phyloP scores from a whole-genome alignment of 2,329 filamentous ascomycete species.

The Trichoderma sp. region DNA sequence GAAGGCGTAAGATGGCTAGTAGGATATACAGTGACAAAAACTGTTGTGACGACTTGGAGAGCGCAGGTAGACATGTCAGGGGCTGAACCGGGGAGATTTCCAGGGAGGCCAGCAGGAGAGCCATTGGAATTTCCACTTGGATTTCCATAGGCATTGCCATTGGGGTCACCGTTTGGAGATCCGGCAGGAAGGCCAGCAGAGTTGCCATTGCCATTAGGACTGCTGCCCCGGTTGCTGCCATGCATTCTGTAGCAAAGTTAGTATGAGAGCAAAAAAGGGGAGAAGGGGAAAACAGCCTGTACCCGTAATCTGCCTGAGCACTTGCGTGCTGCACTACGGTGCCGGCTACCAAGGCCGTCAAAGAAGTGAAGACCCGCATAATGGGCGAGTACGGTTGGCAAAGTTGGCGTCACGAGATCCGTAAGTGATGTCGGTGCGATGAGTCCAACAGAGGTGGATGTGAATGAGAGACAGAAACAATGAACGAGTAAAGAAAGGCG shows the following conservation, averaged over 20 bases:
- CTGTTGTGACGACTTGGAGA: constrained; percentile 40
- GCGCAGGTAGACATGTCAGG: constrained; percentile 37
- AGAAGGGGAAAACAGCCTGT: constrained; percentile 22
- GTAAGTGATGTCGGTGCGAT: not conserved
- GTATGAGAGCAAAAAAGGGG: not conserved
- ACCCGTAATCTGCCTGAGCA: constrained; percentile 36
- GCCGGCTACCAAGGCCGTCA: constrained; percentile 37
- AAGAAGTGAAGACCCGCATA: constrained; percentile 40
- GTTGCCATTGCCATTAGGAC: constrained; percentile 4
- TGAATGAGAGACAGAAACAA: not conserved
- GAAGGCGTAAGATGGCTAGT: constrained; percentile 26
- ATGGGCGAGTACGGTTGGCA: constrained; percentile 23
- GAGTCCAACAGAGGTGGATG: constrained; percentile 11
- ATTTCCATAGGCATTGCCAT: not conserved
- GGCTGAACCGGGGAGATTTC: constrained; percentile 22
- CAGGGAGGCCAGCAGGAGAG: not conserved
- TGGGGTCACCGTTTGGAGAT: constrained; percentile 1
- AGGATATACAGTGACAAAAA: constrained; percentile 48
- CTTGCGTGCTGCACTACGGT: constrained; percentile 33
- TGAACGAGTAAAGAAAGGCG: constrained; percentile 22
- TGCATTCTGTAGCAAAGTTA: constrained; percentile 20
- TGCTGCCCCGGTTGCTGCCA: not conserved
- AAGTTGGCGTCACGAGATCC: constrained; percentile 2
- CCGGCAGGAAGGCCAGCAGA: constrained; percentile 8
- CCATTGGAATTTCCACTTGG: constrained; percentile 1